Evolutionary conservation across 306 rosid genomes (phyloP).

Genomic region (Acacia crassicarpa): DNA sequence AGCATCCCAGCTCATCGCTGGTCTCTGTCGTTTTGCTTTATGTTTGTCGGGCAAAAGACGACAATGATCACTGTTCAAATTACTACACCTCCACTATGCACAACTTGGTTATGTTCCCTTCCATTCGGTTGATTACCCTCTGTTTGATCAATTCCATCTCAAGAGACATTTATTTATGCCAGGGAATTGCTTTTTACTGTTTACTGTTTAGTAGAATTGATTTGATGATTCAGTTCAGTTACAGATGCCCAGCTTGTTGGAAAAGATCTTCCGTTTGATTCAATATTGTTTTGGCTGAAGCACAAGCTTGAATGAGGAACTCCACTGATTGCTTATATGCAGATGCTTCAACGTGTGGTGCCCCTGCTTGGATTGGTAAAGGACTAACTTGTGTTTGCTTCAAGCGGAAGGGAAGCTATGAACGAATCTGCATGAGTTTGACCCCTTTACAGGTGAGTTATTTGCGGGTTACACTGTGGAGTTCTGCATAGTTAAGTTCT

Average conservation of each 20-base stretch:
- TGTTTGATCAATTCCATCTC: background rate
- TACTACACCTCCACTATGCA: conserved; percentile 20
- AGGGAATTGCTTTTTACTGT: background rate
- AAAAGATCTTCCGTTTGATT: background rate
- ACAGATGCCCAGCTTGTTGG: background rate
- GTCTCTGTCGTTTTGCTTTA: conserved; percentile 32
- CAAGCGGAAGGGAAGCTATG: conserved; percentile 72
- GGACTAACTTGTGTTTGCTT: conserved; percentile 92
- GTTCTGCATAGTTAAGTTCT: background rate
- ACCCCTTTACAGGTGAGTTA: conserved; percentile 73
- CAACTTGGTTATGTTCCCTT: conserved; percentile 31
- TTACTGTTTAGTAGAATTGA: background rate
- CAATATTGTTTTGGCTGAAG: conserved; percentile 18
- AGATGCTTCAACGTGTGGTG: conserved; percentile 65
- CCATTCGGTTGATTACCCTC: conserved; percentile 5
- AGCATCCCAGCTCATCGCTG: conserved; percentile 41
- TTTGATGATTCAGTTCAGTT: background rate
- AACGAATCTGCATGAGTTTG: conserved; percentile 61
- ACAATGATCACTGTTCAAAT: conserved; percentile 38
- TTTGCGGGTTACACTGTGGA: background rate
- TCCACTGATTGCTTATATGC: conserved; percentile 39
- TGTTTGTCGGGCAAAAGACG: conserved; percentile 47
- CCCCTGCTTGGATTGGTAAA: conserved; percentile 79
- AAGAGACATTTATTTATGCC: conserved; percentile 29
- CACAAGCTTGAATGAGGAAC: conserved; percentile 36